Evolutionary conservation across 1,284 basidiomycete species (phyloP).

Genomic region (Ceratobasidium sp.): DNA sequence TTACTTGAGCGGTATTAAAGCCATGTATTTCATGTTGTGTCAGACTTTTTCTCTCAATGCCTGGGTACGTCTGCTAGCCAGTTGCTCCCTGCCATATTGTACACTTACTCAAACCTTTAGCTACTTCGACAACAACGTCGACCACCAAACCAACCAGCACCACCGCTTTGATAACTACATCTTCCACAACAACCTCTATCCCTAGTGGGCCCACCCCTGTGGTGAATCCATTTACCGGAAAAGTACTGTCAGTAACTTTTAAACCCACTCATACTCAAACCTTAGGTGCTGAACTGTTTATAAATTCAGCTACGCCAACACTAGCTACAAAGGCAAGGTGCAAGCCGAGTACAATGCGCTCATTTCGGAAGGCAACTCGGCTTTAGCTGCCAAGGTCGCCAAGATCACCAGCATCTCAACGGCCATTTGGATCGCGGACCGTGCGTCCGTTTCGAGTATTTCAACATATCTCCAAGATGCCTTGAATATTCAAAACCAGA

Average conservation of each 20-base stretch:
- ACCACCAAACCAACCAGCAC: not conserved
- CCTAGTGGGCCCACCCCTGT: not conserved
- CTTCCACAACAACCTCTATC: not conserved
- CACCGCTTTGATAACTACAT: not conserved
- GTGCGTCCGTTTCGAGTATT: slow-evolving; percentile 19
- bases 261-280: not conserved
- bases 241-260: slow-evolving; percentile 2
- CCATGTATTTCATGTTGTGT: too few relatives aligned
- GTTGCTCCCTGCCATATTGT: too few relatives aligned
- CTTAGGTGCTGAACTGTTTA: not conserved
- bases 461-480: slow-evolving; percentile 21
- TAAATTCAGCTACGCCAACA: slow-evolving; percentile 19
- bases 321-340: slow-evolving; percentile 21
- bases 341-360: slow-evolving; percentile 25
- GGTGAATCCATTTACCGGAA: slow-evolving; percentile 13
- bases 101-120: not conserved
- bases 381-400: slow-evolving; percentile 22
- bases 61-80: not conserved
- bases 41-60: slow-evolving; percentile 27
- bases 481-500: slow-evolving; percentile 10
- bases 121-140: not conserved
- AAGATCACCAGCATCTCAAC: slow-evolving; percentile 7
- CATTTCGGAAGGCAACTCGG: slow-evolving; percentile 24
- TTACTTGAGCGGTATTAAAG: not conserved
- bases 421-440: slow-evolving; percentile 27